A percentile compares a stretch with the other conserved stretches of the same genome.
phyloP scores from a whole-genome alignment of 148 eudicot genomes.

The Rhododendron kiyosumense region DNA sequence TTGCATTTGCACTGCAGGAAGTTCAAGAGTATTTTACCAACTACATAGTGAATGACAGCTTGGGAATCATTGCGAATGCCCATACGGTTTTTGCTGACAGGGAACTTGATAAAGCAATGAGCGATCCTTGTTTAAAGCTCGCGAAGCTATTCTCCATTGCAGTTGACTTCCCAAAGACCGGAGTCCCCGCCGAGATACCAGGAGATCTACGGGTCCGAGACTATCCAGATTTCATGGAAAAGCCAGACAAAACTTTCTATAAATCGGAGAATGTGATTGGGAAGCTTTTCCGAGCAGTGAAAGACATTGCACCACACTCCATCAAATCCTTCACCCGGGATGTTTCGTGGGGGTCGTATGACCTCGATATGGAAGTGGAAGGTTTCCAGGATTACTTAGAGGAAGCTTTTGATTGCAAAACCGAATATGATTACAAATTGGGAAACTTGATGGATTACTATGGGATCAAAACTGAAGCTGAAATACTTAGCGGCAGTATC shows the following conservation, averaged over 20 bases:
- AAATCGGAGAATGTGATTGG: constrained; percentile 32
- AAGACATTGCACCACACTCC: constrained; percentile 25
- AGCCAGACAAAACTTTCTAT: constrained; percentile 40
- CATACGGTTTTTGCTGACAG: constrained; percentile 53
- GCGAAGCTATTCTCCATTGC: constrained; percentile 58
- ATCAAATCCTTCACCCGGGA: constrained; percentile 28
- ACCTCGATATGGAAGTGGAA: constrained; percentile 40
- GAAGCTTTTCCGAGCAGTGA: constrained; percentile 46
- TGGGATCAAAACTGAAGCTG: constrained; percentile 51
- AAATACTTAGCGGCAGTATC: constrained; percentile 43
- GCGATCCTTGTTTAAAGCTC: constrained; percentile 41
- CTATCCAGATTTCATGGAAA: constrained; percentile 68
- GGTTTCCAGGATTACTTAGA: constrained; percentile 38
- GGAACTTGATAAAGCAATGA: constrained; percentile 39
- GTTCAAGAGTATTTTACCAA: constrained; percentile 50
- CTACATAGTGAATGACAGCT: constrained; percentile 55
- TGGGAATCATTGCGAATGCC: constrained; percentile 60
- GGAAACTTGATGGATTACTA: constrained; percentile 47
- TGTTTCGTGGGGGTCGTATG: constrained; percentile 30
- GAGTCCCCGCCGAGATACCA: constrained; percentile 54
- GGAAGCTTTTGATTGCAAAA: constrained; percentile 20
- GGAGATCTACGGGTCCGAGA: constrained; percentile 38
- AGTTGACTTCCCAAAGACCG: constrained; percentile 66
- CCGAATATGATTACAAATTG: constrained; percentile 39
- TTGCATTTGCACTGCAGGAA: too few species aligned